phyloP scores from a whole-genome alignment of 768 basidiomycete genomes.

The Termitomyces sp. region DNA sequence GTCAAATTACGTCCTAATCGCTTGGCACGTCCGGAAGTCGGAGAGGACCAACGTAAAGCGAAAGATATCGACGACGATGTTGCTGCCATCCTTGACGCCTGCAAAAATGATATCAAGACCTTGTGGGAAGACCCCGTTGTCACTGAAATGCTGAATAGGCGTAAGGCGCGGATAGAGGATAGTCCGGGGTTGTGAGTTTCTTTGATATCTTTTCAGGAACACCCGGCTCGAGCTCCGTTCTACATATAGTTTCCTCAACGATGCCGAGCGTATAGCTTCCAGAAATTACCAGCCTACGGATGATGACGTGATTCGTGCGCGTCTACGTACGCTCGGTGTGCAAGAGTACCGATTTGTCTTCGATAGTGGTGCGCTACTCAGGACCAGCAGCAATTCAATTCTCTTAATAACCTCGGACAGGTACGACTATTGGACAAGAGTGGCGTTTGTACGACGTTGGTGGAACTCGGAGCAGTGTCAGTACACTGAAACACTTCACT shows the following conservation, averaged over 20 bases:
- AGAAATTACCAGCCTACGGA: conserved; percentile 66
- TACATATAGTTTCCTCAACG: conserved; percentile 65
- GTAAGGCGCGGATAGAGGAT: conserved; percentile 59
- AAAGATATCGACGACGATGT: conserved; percentile 50
- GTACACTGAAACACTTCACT: conserved; percentile 20
- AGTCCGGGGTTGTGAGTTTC: conserved; percentile 66
- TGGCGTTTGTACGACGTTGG: conserved; percentile 84
- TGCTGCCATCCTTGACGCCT: conserved; percentile 52
- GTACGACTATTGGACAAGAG: conserved; percentile 57
- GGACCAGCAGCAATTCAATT: not conserved
- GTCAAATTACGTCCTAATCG: conserved; percentile 44
- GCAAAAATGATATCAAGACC: conserved; percentile 59
- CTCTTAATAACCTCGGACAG: conserved; percentile 24
- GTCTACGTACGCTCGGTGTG: conserved; percentile 72
- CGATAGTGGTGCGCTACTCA: conserved; percentile 45
- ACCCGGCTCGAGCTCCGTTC: not conserved
- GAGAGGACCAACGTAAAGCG: conserved; percentile 19
- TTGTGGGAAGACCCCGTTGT: conserved; percentile 67
- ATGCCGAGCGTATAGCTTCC: conserved; percentile 60
- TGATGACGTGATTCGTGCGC: conserved; percentile 74
- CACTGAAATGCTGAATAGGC: conserved; percentile 50
- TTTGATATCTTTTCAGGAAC: not conserved
- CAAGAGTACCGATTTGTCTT: conserved; percentile 69
- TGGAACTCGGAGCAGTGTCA: conserved; percentile 63
- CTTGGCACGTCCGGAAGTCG: conserved; percentile 18